Evolutionary conservation across 1,284 basidiomycete species (phyloP).

Genomic region (Ceratobasidium sp.): DNA sequence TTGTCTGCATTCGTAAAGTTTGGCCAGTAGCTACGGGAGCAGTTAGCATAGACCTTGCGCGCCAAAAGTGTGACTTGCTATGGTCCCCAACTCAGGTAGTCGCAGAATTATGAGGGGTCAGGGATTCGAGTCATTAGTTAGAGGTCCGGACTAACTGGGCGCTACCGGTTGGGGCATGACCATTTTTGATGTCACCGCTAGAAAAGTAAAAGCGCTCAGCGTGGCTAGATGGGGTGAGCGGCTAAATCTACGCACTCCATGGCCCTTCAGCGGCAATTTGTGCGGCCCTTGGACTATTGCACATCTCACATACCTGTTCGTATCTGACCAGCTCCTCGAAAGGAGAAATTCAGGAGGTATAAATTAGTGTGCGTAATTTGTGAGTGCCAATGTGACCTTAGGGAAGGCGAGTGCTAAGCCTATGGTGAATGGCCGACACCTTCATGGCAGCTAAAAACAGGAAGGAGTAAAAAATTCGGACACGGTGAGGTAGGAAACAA

Average conservation of each 20-base stretch:
- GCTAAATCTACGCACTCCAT: constrained; percentile 56
- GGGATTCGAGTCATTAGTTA: neutral
- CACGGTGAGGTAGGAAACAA: no score
- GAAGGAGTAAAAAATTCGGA: no score
- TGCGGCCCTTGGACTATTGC: constrained; percentile 56
- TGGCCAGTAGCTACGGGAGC: constrained; percentile 36
- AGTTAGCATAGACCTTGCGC: neutral
- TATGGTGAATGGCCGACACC: no score
- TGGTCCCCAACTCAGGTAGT: constrained; percentile 42
- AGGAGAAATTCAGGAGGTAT: constrained; percentile 60
- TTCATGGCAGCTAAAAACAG: no score
- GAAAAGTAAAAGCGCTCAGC: constrained; percentile 1
- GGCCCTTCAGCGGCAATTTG: constrained; percentile 56
- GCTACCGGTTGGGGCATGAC: constrained; percentile 44
- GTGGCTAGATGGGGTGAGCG: neutral
- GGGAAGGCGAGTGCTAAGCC: neutral
- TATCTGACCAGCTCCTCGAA: constrained; percentile 47
- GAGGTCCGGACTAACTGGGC: constrained; percentile 37
- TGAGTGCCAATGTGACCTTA: constrained; percentile 12
- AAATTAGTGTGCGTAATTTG: constrained; percentile 62
- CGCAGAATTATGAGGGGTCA: constrained; percentile 3
- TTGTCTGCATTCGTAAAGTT: constrained; percentile 41
- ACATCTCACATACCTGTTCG: constrained; percentile 53
- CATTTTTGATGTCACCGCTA: constrained; percentile 46
- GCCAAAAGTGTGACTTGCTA: constrained; percentile 36